A percentile compares a stretch with the other conserved stretches of the same genome.
Conservation (phyloP, 495 filamentous ascomycete species). For the Podospora didyma region DNA sequence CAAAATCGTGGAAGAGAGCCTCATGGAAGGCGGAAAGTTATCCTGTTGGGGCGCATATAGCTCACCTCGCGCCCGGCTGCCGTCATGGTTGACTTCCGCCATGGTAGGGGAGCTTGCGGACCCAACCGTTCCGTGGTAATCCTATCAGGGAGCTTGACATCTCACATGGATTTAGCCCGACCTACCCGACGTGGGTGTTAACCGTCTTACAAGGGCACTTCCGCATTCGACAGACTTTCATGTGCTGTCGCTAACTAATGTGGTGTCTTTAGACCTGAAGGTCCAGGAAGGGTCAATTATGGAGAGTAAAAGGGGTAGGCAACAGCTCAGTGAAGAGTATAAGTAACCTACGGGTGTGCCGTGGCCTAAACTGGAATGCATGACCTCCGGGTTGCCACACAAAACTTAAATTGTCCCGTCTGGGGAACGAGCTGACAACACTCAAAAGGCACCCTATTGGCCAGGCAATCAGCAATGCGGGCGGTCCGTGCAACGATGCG, state of each 20-base stretch:
- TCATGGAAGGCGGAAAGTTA: background rate
- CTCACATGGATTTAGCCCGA: background rate
- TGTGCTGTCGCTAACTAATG: background rate
- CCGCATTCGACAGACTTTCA: background rate
- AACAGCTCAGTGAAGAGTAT: background rate
- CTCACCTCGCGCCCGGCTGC: background rate
- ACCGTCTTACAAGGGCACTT: background rate
- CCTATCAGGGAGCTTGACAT: background rate
- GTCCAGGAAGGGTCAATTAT: background rate
- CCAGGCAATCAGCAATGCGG: background rate
- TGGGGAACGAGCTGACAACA: background rate
- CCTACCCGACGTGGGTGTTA: background rate
- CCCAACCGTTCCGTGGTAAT: background rate
- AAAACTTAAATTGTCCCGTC: background rate
- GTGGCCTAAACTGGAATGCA: background rate
- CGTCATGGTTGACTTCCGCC: background rate
- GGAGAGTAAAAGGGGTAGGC: background rate
- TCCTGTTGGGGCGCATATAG: background rate
- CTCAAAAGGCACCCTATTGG: background rate
- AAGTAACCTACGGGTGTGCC: background rate
- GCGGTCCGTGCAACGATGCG: background rate
- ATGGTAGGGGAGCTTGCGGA: background rate
- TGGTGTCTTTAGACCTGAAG: background rate
- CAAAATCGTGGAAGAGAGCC: background rate
- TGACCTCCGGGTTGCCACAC: background rate